These are phyloP conservation scores for Mycena epipterygia DNA, from an alignment of 768 basidiomycete species.

Conservation along the genomic window DNA sequence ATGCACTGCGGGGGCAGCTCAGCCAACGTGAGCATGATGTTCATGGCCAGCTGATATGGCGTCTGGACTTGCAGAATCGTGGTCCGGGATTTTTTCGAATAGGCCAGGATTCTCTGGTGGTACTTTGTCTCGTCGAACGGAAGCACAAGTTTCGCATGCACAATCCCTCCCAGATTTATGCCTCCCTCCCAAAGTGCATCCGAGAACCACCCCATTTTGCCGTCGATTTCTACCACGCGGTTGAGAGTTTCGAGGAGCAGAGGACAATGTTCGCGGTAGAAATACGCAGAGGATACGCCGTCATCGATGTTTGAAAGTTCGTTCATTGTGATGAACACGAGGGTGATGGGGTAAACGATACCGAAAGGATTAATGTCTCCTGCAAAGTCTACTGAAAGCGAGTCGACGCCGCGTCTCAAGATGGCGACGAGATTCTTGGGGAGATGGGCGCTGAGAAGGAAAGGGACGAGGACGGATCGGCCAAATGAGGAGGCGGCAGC, in stretches of 20 bases:
- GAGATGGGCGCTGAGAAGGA: slow-evolving; percentile 31
- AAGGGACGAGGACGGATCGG: slow-evolving; percentile 13
- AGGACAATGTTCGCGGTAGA: slow-evolving; percentile 28
- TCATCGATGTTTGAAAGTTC: slow-evolving; percentile 15
- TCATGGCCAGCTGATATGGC: slow-evolving; percentile 24
- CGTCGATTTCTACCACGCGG: slow-evolving; percentile 21
- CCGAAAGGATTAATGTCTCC: slow-evolving; percentile 9
- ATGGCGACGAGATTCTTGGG: slow-evolving; percentile 30
- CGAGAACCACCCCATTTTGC: background rate
- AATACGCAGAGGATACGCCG: slow-evolving; percentile 29
- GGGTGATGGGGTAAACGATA: slow-evolving; percentile 23
- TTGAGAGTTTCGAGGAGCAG: slow-evolving; percentile 24
- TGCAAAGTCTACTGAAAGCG: slow-evolving; percentile 16
- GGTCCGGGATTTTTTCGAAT: background rate
- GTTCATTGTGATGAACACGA: slow-evolving; percentile 15
- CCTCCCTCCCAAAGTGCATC: background rate
- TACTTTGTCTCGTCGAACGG: slow-evolving; percentile 27
- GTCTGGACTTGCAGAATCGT: slow-evolving; percentile 17
- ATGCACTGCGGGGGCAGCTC: slow-evolving; percentile 29
- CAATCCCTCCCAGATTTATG: slow-evolving; percentile 2
- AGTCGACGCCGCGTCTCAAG: slow-evolving; percentile 28
- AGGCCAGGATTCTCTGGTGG: slow-evolving; percentile 12
- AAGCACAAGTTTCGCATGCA: slow-evolving; percentile 31
- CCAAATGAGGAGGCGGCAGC: slow-evolving; percentile 19
- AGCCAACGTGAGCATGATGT: slow-evolving; percentile 26